Conservation (phyloP, 2,329 filamentous ascomycete genomes). For the Talaromyces albobiverticillius region DNA sequence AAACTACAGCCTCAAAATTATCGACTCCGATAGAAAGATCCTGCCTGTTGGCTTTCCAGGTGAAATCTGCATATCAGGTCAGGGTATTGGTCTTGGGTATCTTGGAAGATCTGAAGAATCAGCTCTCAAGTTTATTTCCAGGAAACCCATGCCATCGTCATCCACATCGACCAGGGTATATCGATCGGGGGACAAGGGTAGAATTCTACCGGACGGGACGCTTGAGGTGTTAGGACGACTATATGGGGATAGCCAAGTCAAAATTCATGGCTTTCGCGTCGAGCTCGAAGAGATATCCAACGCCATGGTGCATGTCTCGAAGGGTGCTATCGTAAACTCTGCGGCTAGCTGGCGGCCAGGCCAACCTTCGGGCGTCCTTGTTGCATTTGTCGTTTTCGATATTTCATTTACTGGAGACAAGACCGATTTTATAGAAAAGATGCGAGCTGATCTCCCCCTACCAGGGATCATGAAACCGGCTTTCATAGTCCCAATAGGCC, state of each 20-base stretch:
- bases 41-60: slow-evolving; percentile 38
- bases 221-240: slow-evolving; percentile 27
- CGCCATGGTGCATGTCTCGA: slow-evolving; percentile 25
- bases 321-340: slow-evolving; percentile 11
- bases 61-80: slow-evolving; percentile 36
- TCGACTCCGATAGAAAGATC: slow-evolving; percentile 37
- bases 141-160: not conserved
- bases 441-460: slow-evolving; percentile 28
- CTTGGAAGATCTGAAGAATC: slow-evolving; percentile 11
- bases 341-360: not conserved
- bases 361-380: not conserved
- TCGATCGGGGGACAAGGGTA: slow-evolving; percentile 29
- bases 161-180: slow-evolving; percentile 25
- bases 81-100: slow-evolving; percentile 21
- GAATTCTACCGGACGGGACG: slow-evolving; percentile 23
- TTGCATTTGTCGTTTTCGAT: slow-evolving; percentile 1
- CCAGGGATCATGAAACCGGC: slow-evolving; percentile 34
- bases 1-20: slow-evolving; percentile 37
- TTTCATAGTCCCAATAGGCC: slow-evolving; percentile 23
- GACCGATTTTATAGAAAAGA: slow-evolving; percentile 22
- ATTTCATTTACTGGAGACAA: not conserved
- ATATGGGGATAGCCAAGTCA: slow-evolving; percentile 29
- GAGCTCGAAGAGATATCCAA: slow-evolving; percentile 48
- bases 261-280: slow-evolving; percentile 35
- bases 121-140: not conserved